Evolutionary conservation across 495 filamentous ascomycete genomes (phyloP).

Genomic region (Mycothermus thermophilus): DNA sequence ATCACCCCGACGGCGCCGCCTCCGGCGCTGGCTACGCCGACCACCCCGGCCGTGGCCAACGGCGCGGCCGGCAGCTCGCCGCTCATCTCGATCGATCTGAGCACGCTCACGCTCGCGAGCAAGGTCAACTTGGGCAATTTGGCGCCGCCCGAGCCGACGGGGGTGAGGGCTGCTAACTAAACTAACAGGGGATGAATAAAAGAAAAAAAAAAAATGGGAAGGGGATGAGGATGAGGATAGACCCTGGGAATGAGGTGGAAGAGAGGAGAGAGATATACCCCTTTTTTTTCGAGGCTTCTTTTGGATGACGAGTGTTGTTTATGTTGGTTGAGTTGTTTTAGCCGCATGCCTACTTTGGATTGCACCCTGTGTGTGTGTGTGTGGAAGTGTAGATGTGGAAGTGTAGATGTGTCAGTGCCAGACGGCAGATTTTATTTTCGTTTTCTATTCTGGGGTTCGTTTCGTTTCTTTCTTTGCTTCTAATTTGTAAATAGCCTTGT

Average conservation of each 20-base stretch:
- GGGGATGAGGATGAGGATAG: no score
- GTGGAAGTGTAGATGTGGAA: no score
- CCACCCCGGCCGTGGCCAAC: constrained; percentile 13
- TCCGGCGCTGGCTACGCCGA: not conserved
- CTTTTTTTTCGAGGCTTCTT: constrained; percentile 3
- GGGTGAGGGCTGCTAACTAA: not conserved
- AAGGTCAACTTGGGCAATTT: constrained; percentile 22
- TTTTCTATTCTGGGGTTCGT: no score
- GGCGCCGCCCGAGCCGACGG: constrained; percentile 10
- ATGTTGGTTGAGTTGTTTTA: not conserved
- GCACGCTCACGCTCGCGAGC: constrained; percentile 19
- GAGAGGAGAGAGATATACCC: constrained; percentile 3
- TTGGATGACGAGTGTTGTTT: not conserved
- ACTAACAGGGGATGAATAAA: not conserved
- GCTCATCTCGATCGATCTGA: constrained; percentile 17
- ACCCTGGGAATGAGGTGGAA: not conserved
- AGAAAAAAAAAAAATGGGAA: constrained; percentile 1
- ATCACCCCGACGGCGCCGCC: not conserved
- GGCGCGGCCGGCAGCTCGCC: constrained; percentile 3
- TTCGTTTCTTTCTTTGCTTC: no score
- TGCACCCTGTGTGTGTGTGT: not conserved
- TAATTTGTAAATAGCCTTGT: no score
- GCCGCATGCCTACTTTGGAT: not conserved
- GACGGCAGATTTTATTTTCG: no score
- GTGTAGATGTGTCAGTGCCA: no score